Conservation (phyloP, 805 yeast genomes). For the Debaryomyces maramus region DNA sequence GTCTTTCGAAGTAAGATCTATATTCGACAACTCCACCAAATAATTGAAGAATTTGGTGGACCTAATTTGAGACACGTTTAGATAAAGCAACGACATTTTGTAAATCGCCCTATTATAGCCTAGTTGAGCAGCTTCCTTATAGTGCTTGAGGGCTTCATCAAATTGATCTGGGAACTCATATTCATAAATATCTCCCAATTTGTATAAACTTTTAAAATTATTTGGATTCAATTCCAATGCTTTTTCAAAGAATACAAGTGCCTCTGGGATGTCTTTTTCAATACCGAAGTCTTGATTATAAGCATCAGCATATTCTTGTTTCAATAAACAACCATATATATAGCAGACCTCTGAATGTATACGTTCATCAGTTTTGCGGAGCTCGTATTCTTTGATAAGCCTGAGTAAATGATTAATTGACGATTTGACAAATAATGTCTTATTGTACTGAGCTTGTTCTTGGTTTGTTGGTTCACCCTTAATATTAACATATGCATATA, state of each 20-base stretch:
- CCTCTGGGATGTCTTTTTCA: constrained; percentile 25
- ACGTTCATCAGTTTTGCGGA: constrained; percentile 16
- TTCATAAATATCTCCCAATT: constrained; percentile 42
- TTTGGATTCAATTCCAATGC: constrained; percentile 33
- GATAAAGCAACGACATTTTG: constrained; percentile 37
- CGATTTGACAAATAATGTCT: constrained; percentile 38
- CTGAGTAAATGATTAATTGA: constrained; percentile 37
- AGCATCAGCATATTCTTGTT: constrained; percentile 29
- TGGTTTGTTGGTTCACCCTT: constrained; percentile 37
- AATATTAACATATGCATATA: constrained; percentile 42
- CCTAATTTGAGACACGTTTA: constrained; percentile 34
- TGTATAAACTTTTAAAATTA: constrained; percentile 34
- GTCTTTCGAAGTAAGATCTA: constrained; percentile 34
- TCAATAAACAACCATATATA: constrained; percentile 38
- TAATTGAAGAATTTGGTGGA: constrained; percentile 36
- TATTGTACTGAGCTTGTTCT: constrained; percentile 31
- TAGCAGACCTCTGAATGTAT: constrained; percentile 32
- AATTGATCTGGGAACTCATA: constrained; percentile 28
- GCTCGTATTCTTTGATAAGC: constrained; percentile 34
- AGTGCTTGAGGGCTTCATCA: constrained; percentile 32
- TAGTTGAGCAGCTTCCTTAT: constrained; percentile 37
- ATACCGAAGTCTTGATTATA: constrained; percentile 40
- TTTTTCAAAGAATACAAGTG: constrained; percentile 31
- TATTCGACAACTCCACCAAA: constrained; percentile 35
- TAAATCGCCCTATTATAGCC: constrained; percentile 48